These are phyloP conservation scores for Carex arenaria DNA, from an alignment of 202 grass and related monocot species.

Conservation along the genomic window DNA sequence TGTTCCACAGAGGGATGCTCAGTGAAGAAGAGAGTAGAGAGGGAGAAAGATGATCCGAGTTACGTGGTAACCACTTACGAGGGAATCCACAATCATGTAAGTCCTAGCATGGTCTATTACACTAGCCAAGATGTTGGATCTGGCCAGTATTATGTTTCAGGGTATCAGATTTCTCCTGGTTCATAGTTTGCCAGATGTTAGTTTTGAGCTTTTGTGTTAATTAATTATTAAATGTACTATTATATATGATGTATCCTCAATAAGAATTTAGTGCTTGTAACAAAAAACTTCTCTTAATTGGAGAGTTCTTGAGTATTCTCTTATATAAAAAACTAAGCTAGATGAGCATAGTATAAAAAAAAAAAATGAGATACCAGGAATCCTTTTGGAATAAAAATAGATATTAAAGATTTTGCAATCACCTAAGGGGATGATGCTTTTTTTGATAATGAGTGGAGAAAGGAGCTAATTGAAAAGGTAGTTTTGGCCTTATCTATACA, in stretches of 20 bases:
- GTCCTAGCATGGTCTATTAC: constrained; percentile 83
- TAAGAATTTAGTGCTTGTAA: not conserved
- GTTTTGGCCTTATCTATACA: not conserved
- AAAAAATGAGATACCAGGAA: not conserved
- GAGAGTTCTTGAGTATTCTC: not conserved
- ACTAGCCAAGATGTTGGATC: constrained; percentile 76
- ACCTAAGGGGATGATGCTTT: not conserved
- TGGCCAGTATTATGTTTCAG: constrained; percentile 86
- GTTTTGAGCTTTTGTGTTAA: not conserved
- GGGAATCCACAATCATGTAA: constrained; percentile 77
- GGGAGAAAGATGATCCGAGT: constrained; percentile 49
- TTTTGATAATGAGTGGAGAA: not conserved
- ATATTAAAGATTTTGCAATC: not conserved
- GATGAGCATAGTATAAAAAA: not conserved
- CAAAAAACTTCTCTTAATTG: not conserved
- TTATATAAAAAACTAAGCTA: not conserved
- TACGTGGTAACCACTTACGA: constrained; percentile 88
- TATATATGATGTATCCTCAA: not conserved
- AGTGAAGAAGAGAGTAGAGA: constrained; percentile 86
- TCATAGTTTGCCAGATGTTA: not conserved
- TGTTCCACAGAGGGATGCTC: constrained; percentile 73
- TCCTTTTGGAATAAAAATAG: not conserved
- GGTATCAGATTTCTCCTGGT: constrained; percentile 19
- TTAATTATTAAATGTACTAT: not conserved
- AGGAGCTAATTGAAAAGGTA: not conserved